Evolutionary conservation across 352 stramenopile species (phyloP), one percentile per base, ranked within the genome.

Genomic region (Phytophthora macrochlamydospora): DNA sequence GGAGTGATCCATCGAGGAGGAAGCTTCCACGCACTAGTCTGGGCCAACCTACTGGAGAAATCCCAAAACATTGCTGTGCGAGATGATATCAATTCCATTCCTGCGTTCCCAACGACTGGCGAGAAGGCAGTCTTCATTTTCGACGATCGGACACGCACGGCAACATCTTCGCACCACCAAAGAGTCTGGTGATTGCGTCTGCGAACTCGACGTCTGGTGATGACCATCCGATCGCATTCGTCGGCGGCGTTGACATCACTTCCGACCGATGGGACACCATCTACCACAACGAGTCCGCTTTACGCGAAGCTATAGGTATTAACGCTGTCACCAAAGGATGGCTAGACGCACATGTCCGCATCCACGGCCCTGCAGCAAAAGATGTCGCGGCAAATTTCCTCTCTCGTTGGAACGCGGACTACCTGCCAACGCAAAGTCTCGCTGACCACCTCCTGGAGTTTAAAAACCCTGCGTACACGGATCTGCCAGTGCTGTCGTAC

Each of bases 201-300:
- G 56, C 29, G 18, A 52, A 49, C 5, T 48, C 30, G 9, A 33
- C 51, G 1, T 50, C 51, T 11, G 51, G 59, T 9, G 37, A 42
- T 30, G 31, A 61, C 9, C 55, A 69, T 1, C 51, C 67, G 5
- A 56, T 78, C 1, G 78, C 82, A n/a, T 88, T 81, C 56, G 67
- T 86, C 2, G 73, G 78, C 7, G 78, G 78, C 12, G 71, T 87
- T 28, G 82, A 89, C 55, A 62, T 87, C 43, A 72, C 69, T 6
- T 65, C 67, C n/a, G 69, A 88, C 38, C 78, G 82, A 12, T 91
- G 82, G 78, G 78, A 90, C 48, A 87, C 79, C n/a, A 69, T 75
- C 18, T 53, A 62, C 18, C 81, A 88, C 64, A 69, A 90, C 54
- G 54, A 71, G 42, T 64, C 76, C 7, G 65, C 54, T 31, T 37